These are phyloP conservation scores for Ulota crispa DNA, from an alignment of 225 moss, liverwort and hornwort species.

Conservation along the genomic window DNA sequence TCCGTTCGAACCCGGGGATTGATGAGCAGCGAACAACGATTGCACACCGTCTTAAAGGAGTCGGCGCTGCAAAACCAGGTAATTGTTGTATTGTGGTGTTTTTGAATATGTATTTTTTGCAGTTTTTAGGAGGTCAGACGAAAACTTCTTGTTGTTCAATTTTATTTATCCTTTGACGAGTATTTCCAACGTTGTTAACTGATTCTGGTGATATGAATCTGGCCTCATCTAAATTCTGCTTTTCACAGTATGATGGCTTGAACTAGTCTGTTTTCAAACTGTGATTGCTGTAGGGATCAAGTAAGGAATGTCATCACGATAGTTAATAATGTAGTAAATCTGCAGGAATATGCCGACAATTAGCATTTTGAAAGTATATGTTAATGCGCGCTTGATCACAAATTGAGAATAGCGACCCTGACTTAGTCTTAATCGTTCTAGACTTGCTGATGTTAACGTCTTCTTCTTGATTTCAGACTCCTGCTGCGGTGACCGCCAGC, in stretches of 20 bases:
- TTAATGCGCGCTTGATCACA: not conserved
- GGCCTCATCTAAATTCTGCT: not conserved
- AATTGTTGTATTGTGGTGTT: not conserved
- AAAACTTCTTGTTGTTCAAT: not conserved
- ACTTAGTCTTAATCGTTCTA: not conserved
- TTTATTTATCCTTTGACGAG: not conserved
- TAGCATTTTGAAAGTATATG: not conserved
- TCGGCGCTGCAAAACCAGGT: constrained; percentile 54
- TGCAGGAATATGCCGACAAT: not conserved
- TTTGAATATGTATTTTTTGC: not conserved
- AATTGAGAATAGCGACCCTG: not conserved
- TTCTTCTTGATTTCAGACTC: constrained; percentile 35
- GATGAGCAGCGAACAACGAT: constrained; percentile 43
- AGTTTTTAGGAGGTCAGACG: not conserved
- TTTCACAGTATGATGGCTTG: not conserved
- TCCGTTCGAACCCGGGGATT: constrained; percentile 45
- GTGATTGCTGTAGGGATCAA: not conserved
- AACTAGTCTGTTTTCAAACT: not conserved
- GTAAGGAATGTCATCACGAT: not conserved
- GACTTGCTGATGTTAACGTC: not conserved
- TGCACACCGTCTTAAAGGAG: constrained; percentile 48
- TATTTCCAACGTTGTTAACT: not conserved
- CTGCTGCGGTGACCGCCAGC: constrained; percentile 28
- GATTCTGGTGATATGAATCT: not conserved
- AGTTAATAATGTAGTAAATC: not conserved